A percentile compares a stretch with the other conserved stretches of the same genome.
These are phyloP conservation scores for Pulveroboletus sp. DNA, from an alignment of 768 basidiomycete species.

Conservation along the genomic window DNA sequence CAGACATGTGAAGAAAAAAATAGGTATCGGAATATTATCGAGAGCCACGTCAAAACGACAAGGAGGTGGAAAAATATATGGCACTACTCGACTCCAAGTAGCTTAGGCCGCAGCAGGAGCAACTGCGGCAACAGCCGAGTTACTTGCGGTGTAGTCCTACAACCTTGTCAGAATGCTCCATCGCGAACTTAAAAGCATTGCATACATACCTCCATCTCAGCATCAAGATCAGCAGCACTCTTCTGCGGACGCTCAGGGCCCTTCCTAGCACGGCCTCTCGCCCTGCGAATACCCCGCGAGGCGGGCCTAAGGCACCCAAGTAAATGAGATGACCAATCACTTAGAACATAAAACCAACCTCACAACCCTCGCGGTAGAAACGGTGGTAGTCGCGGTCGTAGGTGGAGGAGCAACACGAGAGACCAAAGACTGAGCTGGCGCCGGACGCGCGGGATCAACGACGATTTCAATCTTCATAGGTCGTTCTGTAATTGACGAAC, in stretches of 20 bases:
- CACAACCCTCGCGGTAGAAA: conserved; percentile 23
- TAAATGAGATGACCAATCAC: conserved; percentile 1
- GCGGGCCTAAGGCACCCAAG: conserved; percentile 23
- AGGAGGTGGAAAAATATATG: conserved; percentile 1
- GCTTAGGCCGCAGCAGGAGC: conserved; percentile 37
- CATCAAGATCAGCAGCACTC: conserved; percentile 87
- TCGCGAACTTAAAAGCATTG: neutral
- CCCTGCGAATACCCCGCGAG: conserved; percentile 43
- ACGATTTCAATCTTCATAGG: conserved; percentile 99
- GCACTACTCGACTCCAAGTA: conserved; percentile 1
- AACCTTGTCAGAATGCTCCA: neutral
- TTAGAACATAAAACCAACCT: conserved; percentile 30
- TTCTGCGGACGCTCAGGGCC: conserved; percentile 61
- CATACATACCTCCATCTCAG: conserved; percentile 88
- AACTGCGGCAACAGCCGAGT: conserved; percentile 39
- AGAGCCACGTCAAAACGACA: conserved; percentile 6
- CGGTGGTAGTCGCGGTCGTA: conserved; percentile 25
- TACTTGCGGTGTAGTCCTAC: conserved; percentile 68
- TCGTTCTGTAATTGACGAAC: conserved; percentile 61
- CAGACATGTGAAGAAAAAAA: conserved; percentile 4
- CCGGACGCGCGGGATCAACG: conserved; percentile 75
- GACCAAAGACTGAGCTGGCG: conserved; percentile 57
- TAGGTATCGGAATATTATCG: conserved; percentile 23
- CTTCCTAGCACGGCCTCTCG: conserved; percentile 43
- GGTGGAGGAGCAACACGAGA: conserved; percentile 79